Conservation (phyloP, 768 basidiomycete species). For the Sutorius australiensis region DNA sequence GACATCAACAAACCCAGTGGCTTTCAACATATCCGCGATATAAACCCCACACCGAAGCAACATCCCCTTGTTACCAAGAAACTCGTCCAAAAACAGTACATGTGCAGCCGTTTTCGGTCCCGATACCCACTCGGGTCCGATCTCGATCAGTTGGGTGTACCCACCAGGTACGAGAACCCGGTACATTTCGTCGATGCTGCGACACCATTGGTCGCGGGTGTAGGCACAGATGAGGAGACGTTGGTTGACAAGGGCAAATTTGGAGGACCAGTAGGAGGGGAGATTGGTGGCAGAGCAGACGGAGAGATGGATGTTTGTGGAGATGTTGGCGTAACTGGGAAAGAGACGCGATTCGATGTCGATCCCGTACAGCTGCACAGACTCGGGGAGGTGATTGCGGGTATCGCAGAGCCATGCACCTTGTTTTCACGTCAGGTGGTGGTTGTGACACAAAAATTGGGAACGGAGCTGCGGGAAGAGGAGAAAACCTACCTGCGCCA, state of each 20-base stretch:
- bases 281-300: slow-evolving; percentile 15
- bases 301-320: slow-evolving; percentile 11
- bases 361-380: slow-evolving; percentile 20
- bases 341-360: slow-evolving; percentile 20
- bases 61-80: neutral
- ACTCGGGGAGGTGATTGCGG: slow-evolving; percentile 6
- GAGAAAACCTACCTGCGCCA: slow-evolving; percentile 16
- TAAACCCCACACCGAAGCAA: slow-evolving; percentile 14
- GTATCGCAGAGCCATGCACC: slow-evolving; percentile 2
- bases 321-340: neutral
- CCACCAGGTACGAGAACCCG: slow-evolving; percentile 31
- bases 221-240: slow-evolving; percentile 31
- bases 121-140: slow-evolving; percentile 14
- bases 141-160: slow-evolving; percentile 30
- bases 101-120: slow-evolving; percentile 8
- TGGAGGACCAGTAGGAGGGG: slow-evolving; percentile 27
- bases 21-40: slow-evolving; percentile 6
- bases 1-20: slow-evolving; percentile 3
- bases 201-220: slow-evolving; percentile 21
- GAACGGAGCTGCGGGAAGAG: no score
- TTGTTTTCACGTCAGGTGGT: no score
- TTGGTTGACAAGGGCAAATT: slow-evolving; percentile 32
- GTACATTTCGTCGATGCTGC: slow-evolving; percentile 22
- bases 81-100: neutral
- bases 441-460: no score